A percentile compares a stretch with the other conserved stretches of the same genome.
These are phyloP conservation scores for Verbena officinalis DNA, from an alignment of 257 asterid genomes.

Conservation along the genomic window DNA sequence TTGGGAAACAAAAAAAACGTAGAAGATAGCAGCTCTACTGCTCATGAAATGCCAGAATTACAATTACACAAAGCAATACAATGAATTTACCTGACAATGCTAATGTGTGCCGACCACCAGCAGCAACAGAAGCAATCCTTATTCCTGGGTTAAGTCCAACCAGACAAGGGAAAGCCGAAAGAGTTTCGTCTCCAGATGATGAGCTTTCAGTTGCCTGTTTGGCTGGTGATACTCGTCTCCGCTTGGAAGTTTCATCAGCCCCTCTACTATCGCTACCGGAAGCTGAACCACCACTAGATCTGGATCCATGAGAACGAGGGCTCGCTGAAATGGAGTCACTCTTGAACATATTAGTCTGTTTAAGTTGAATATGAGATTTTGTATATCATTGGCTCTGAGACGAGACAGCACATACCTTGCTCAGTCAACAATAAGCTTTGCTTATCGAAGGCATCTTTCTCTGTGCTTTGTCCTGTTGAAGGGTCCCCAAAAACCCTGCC, in stretches of 20 bases:
- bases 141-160: slow-evolving; percentile 83
- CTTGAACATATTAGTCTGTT: slow-evolving; percentile 47
- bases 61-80: slow-evolving; percentile 19
- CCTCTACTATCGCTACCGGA: slow-evolving; percentile 56
- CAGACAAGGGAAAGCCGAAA: slow-evolving; percentile 87
- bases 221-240: slow-evolving; percentile 79
- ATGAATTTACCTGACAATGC: slow-evolving; percentile 79
- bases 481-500: slow-evolving; percentile 75
- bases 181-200: slow-evolving; percentile 70
- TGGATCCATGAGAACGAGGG: slow-evolving; percentile 77
- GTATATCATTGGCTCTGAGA: slow-evolving; percentile 34
- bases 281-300: slow-evolving; percentile 50
- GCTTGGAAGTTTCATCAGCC: slow-evolving; percentile 74
- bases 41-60: slow-evolving; percentile 16
- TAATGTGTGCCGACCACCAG: slow-evolving; percentile 96
- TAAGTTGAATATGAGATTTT: slow-evolving; percentile 34
- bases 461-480: slow-evolving; percentile 49
- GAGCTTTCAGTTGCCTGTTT: slow-evolving; percentile 80
- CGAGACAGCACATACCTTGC: slow-evolving; percentile 60
- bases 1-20: slow-evolving; percentile 35
- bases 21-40: slow-evolving; percentile 32
- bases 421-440: slow-evolving; percentile 53
- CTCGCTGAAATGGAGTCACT: slow-evolving; percentile 64
- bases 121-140: slow-evolving; percentile 79
- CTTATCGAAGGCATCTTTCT: slow-evolving; percentile 53